Evolutionary conservation across 768 basidiomycete genomes (phyloP).

Genomic region (Rubroboletus pulcherrimus): DNA sequence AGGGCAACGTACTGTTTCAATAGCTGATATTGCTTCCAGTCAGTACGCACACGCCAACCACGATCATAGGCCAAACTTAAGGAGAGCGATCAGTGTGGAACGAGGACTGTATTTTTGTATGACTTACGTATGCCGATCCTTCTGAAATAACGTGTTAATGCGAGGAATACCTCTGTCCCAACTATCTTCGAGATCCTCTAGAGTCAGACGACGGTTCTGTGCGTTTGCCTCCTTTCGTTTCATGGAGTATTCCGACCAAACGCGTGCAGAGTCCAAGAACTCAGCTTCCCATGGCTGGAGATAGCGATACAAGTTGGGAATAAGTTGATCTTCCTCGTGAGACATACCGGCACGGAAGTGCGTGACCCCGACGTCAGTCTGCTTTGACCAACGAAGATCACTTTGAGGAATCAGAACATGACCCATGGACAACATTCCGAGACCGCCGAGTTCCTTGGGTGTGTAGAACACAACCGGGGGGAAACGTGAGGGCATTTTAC

Average conservation of each 20-base stretch:
- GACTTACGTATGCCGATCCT: slow-evolving; percentile 86
- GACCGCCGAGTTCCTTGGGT: slow-evolving; percentile 96
- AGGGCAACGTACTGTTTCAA: slow-evolving; percentile 69
- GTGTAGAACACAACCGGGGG: slow-evolving; percentile 96
- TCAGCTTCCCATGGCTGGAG: slow-evolving; percentile 97
- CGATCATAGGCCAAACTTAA: slow-evolving; percentile 90
- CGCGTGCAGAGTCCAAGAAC: slow-evolving; percentile 95
- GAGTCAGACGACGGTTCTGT: slow-evolving; percentile 91
- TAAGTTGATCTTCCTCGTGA: slow-evolving; percentile 90
- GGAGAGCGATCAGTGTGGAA: background rate
- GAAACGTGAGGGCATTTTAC: slow-evolving; percentile 99
- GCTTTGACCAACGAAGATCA: slow-evolving; percentile 96
- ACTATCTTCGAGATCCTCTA: slow-evolving; percentile 97
- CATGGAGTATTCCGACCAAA: slow-evolving; percentile 99
- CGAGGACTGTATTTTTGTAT: background rate
- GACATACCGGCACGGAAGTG: slow-evolving; percentile 99
- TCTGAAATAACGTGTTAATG: slow-evolving; percentile 99
- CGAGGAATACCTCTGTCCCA: slow-evolving; percentile 99
- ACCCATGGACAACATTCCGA: slow-evolving; percentile 99
- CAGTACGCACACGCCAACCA: slow-evolving; percentile 96
- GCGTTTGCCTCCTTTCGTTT: slow-evolving; percentile 99
- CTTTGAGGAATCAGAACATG: slow-evolving; percentile 98
- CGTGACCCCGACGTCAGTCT: slow-evolving; percentile 95
- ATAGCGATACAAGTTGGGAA: slow-evolving; percentile 96
- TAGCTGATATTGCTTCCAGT: slow-evolving; percentile 97